Base-by-base conservation (phyloP, 192 early-diverging fungal species). In the Backusella circina region DNA sequence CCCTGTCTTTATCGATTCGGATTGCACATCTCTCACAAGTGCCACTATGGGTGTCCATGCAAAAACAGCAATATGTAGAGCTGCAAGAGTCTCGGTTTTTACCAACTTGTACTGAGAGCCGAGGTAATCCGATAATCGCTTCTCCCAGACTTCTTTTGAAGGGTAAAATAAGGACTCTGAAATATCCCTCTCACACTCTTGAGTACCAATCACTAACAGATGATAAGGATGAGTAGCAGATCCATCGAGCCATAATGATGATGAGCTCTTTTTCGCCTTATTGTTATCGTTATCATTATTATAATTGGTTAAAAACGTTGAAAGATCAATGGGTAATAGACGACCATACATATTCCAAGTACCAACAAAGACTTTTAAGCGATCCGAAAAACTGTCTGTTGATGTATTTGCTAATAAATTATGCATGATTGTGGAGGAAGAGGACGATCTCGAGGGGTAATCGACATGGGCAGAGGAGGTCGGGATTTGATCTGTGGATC, bases 291-390 rank as follows among this genome's bases (percentile, higher is more conserved):
- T n/a, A n/a, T n/a, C n/a, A n/a, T n/a, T n/a, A 21, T 73, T 16
- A 10, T 77, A 15, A 9, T 77, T 23, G 8, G 82, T 82, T 8
- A 85, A 47, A 36, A 85, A 85, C 9, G 79, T 77, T 0, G 77
- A 76, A 3, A 85, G 54, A 7, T 82, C 84, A 15, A 83, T 78
- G 2, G 47, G 79, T 26, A 77, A 32, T 26, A 85, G 71, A 16
- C 80, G 79, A 0, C 85, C 85, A 72, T 82, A 84, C 87, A 88
- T 88, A 57, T 88, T 88, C 87, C 87, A 88, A 12, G 87, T 88
- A 30, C 87, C 87, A 12, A 88, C 76, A 78, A 88, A 88, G 10
- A 88, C 79, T 51, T 88, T 88, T 13, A 88, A 77, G 15, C 84
- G 75, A 39, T 81, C 68, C 15, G 50, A 50, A 7, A 70, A 61